Conservation (phyloP, 306 rosid species). For the Carpinus fangiana region DNA sequence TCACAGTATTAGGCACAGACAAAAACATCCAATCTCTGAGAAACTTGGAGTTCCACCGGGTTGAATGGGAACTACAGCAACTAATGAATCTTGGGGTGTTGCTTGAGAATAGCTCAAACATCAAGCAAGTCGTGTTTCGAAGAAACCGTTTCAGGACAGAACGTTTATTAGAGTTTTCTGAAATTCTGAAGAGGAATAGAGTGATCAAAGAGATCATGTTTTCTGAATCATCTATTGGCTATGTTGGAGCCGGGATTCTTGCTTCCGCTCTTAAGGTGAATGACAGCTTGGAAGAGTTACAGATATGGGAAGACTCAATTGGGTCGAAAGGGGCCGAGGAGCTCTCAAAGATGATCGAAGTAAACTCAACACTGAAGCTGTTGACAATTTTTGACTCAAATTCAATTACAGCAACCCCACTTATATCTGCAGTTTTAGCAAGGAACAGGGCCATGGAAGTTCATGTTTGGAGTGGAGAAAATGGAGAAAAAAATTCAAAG, state of each 20-base stretch:
- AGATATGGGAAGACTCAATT: conserved; percentile 93
- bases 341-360: conserved; percentile 93
- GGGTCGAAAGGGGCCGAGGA: conserved; percentile 95
- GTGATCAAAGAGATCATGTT: conserved; percentile 79
- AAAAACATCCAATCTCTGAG: conserved; percentile 43
- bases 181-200: conserved; percentile 49
- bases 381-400: conserved; percentile 73
- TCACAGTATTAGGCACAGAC: conserved; percentile 46
- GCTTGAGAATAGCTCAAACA: conserved; percentile 39
- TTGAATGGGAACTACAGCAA: conserved; percentile 61
- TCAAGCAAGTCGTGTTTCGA: conserved; percentile 57
- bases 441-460: conserved; percentile 80
- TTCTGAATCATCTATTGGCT: conserved; percentile 70
- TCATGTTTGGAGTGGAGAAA: conserved; percentile 84
- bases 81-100: conserved; percentile 45
- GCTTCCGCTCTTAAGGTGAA: conserved; percentile 78
- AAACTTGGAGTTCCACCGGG: conserved; percentile 78
- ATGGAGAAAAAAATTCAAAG: conserved; percentile 64
- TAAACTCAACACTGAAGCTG: conserved; percentile 67
- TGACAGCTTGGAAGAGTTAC: conserved; percentile 73
- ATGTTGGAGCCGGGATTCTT: conserved; percentile 62
- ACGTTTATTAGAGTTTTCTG: conserved; percentile 51
- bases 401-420: conserved; percentile 74
- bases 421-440: conserved; percentile 82
- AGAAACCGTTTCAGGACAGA: conserved; percentile 61